Base-by-base conservation (phyloP, 2,329 filamentous ascomycete genomes). In the Trichoderma sp. region DNA sequence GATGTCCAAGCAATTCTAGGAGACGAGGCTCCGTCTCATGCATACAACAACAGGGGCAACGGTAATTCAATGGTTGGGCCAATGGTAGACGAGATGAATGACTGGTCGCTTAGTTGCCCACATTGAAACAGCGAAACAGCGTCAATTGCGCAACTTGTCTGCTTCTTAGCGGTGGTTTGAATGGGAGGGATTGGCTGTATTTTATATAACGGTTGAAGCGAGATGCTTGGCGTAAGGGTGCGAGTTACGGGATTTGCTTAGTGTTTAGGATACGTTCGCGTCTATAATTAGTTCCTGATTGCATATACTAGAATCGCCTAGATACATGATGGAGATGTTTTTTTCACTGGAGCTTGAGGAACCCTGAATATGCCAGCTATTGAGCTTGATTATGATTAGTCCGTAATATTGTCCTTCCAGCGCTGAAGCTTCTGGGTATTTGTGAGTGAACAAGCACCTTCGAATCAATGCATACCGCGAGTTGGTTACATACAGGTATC, bases 1-100 rank as follows among this genome's bases (percentile, higher is more conserved):
- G 56, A 80, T 83, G 53, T 78, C 84, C 62, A 85, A 84, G 80
- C 78, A 81, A 63, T 82, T 83, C 65, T 86, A 80, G 77, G 60
- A 14, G 63, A 74, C 31, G 69, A 21, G 53, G 21, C 38, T 14
- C 68, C 35, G 59, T 56, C 38, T 31, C 45, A 29, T 29, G 41
- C 9, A 31, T n/a, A 16, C 21, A 33, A 33, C 33, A 11, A 18
- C 18, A 7, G 50, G 27, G 29, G 16, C 62, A 33, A 24, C 9
- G 45, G 29, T 33, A n/a, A 29, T 9, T 41, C 27, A 31, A 16
- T 16, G 11, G 59, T 65, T 59, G 27, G 41, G 4, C 66, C 16
- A 27, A 8, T 53, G 56, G 12, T 59, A 18, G 45, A 75, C n/a
- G 56, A 31, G 12, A 16, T 45, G 24, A 59, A 41, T 27, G 4